phyloP scores from a whole-genome alignment of 75 land plant species.

The Chamaecyparis obtusa region DNA sequence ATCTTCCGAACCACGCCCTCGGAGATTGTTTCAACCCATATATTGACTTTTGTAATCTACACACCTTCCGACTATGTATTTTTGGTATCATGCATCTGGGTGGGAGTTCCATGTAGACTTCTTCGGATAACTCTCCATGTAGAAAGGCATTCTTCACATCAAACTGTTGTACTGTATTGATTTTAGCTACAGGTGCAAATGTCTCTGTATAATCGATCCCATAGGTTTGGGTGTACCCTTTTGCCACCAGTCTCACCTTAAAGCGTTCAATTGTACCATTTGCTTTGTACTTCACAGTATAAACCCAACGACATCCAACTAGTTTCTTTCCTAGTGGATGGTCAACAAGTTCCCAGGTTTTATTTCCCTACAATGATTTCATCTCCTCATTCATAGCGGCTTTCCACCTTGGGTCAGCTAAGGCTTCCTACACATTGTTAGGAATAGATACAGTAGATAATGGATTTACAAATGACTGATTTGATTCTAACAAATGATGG shows the following conservation, averaged over 20 bases:
- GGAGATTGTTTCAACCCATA: constrained; percentile 29
- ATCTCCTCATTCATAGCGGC: too few relatives aligned
- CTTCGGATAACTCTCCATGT: constrained; percentile 11
- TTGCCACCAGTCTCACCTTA: constrained; percentile 28
- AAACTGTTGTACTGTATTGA: background rate
- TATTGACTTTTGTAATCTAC: constrained; percentile 17
- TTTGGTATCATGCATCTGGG: background rate
- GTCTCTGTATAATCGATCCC: background rate
- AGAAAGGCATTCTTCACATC: constrained; percentile 15
- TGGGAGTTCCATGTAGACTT: constrained; percentile 14
- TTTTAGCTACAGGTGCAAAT: background rate
- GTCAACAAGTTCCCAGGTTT: too few relatives aligned
- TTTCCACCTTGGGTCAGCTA: too few relatives aligned
- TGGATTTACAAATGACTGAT: too few relatives aligned
- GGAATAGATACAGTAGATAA: too few relatives aligned
- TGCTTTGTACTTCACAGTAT: constrained; percentile 17
- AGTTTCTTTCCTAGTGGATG: too few relatives aligned
- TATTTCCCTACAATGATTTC: too few relatives aligned
- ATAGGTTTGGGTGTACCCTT: constrained; percentile 6
- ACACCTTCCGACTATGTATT: constrained; percentile 1
- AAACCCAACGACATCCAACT: constrained; percentile 27
- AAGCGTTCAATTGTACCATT: constrained; percentile 23
- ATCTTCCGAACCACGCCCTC: constrained; percentile 14
- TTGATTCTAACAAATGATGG: too few relatives aligned
- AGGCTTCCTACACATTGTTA: too few relatives aligned